Conservation (phyloP, 345 rosid genomes). For the Brassica incana region DNA sequence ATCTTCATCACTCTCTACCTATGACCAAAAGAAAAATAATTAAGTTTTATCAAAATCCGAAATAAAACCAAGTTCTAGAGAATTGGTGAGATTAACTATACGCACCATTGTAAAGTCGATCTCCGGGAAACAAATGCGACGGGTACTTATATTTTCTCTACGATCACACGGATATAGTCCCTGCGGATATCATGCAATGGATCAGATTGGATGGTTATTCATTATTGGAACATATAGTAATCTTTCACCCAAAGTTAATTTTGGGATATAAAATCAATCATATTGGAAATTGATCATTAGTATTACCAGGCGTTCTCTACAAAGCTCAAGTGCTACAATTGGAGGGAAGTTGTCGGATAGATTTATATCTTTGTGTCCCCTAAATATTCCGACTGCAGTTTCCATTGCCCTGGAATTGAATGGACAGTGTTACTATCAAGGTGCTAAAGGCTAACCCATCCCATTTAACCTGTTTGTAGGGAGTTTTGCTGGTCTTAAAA, state of each 20-base stretch:
- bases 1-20: conserved; percentile 82
- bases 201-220: background rate
- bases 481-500: background rate
- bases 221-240: background rate
- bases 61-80: background rate
- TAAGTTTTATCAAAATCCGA: background rate
- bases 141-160: conserved; percentile 52
- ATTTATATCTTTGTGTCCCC: conserved; percentile 36
- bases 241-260: background rate
- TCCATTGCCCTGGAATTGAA: conserved; percentile 62
- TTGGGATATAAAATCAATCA: background rate
- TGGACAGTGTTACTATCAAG: background rate
- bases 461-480: background rate
- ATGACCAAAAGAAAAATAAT: background rate
- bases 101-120: conserved; percentile 65
- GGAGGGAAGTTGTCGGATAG: conserved; percentile 45
- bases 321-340: conserved; percentile 66
- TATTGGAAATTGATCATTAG: background rate
- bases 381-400: conserved; percentile 65
- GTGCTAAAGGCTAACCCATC: background rate
- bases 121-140: conserved; percentile 46
- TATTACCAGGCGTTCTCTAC: conserved; percentile 66
- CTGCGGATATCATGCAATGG: conserved; percentile 38
- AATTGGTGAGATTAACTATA: background rate
- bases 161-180: conserved; percentile 73